These are phyloP conservation scores for Lachnellula arida DNA, from an alignment of 2,329 filamentous ascomycete genomes.

Conservation along the genomic window DNA sequence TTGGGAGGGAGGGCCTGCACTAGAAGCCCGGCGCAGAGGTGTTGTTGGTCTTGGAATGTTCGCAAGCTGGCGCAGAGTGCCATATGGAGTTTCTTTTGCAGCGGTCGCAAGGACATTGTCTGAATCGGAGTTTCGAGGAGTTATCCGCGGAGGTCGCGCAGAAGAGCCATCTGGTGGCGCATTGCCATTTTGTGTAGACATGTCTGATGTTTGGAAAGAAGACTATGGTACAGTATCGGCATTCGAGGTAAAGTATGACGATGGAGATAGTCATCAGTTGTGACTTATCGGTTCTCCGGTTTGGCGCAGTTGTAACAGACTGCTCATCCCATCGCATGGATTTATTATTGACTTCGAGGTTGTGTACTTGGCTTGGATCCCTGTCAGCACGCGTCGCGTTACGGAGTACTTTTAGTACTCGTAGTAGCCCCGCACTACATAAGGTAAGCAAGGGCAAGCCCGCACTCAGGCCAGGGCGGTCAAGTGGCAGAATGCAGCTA, in stretches of 20 bases:
- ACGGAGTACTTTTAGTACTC: too few species aligned
- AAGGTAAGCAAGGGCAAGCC: neutral
- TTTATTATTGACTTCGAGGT: neutral
- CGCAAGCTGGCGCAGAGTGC: conserved; percentile 21
- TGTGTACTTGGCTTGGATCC: neutral
- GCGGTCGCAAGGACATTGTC: conserved; percentile 9
- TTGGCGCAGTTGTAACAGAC: too few species aligned
- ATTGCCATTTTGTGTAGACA: neutral
- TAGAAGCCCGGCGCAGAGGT: conserved; percentile 28
- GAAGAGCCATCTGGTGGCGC: neutral
- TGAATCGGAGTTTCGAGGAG: conserved; percentile 23
- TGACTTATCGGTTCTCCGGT: too few species aligned
- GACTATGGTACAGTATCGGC: too few species aligned
- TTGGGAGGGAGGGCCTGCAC: conserved; percentile 27
- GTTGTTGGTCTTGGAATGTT: conserved; percentile 30
- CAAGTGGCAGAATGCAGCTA: neutral
- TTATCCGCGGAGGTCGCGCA: conserved; percentile 18
- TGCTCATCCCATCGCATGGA: too few species aligned
- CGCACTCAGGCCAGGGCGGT: neutral
- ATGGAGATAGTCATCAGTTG: too few species aligned
- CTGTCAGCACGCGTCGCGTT: neutral
- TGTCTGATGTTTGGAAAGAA: neutral
- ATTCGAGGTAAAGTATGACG: too few species aligned
- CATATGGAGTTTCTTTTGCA: conserved; percentile 27
- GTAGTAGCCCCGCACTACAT: too few species aligned